Evolutionary conservation across 805 yeast genomes (phyloP), one percentile per base, ranked within the genome.

Genomic region (Torulaspora delbrueckii): DNA sequence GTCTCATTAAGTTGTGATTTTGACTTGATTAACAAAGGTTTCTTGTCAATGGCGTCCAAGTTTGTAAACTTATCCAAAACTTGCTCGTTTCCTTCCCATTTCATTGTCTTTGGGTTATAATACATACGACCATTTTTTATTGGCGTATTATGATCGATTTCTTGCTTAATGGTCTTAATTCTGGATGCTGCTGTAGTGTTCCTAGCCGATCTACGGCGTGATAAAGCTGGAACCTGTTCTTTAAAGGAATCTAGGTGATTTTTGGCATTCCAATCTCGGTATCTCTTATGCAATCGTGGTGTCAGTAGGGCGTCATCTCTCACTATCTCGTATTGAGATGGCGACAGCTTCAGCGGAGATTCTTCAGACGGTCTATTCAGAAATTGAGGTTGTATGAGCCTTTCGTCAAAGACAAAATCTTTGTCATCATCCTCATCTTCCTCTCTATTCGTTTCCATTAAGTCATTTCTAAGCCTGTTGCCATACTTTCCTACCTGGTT

Each of bases 121-220:
- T 50, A 44, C 62, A 60, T 59, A 7, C 54, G 45, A 1, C 65
- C 65, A 30, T 59, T 60, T 40, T 60, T 58, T 22, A 62, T 51
- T 3, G 66, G 68, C 5, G 66, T 62, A 43, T 64, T 60, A 25
- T 55, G 56, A 41, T 62, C 68, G 9, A 64, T 62, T 30, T 61
- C 64, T 52, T 64, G 66, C 43, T 62, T 64, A 19, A 64, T 61
- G 7, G 61, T 60, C 46, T 55, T 54, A n/a, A 60, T 59, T 37
- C 56, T 51, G 12, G 56, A 56, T 3, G 46, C 27, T 9, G 48
- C 43, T 9, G 46, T 35, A 3, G 40, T 27, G 14, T 19, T 31
- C 23, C 37, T 41, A 7, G 42, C 34, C 6, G 54, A 32, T 10
- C 54, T 41, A 23, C 46, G 39, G 12, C 48, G 50, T n/a, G 37